Base-by-base conservation (phyloP, 1,284 basidiomycete species). In the Trichosporon ovoides region DNA sequence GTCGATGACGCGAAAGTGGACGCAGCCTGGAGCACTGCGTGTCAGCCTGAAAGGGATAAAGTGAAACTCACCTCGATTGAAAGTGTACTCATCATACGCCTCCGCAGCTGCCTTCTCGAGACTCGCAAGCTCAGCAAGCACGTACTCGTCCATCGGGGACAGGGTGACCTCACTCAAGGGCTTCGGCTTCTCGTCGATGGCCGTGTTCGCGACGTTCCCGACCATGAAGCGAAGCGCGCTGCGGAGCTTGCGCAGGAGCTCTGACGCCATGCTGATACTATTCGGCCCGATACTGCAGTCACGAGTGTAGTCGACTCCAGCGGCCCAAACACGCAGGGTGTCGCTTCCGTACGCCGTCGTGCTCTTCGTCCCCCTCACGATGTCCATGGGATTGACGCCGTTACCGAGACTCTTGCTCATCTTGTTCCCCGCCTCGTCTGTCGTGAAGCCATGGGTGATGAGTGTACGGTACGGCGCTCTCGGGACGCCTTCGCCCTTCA, bases 401-500 rank as follows among this genome's bases (percentile, higher is more conserved):
- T 99, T 99, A 4, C 95, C 95, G 16, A 90, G 74, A 2, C 90
- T 93, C 80, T 99, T 99, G 84, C 92, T 96, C 96, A 99, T 99
- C 79, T 99, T 99, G 77, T 86, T 86, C 4, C 93, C 94, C 14
- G 83, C 78, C 71, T 90, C 85, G 70, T 98, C 96, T 5, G 98
- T 83, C 2, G 97, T 91, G 84, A 98, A 97, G 0, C 96, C 96
- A 72, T 99, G 96, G 1, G 96, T 98, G 61, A 98, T 87, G 46
- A 99, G 78, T 11, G 85, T 83, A 35, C 81, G 81, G 73, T 94
- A 98, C 3, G 94, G 94, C 6, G 79, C 76, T 10, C 31, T 34
- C 0, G 61, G 58, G 20, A 46, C 53, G 1, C 49, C 56, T 12
- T 48, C 38, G 7, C 56, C 56, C 6, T 57, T 37, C 13, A 63